phyloP scores from a whole-genome alignment of 1,284 basidiomycete species.

The Tylopilus sp. region DNA sequence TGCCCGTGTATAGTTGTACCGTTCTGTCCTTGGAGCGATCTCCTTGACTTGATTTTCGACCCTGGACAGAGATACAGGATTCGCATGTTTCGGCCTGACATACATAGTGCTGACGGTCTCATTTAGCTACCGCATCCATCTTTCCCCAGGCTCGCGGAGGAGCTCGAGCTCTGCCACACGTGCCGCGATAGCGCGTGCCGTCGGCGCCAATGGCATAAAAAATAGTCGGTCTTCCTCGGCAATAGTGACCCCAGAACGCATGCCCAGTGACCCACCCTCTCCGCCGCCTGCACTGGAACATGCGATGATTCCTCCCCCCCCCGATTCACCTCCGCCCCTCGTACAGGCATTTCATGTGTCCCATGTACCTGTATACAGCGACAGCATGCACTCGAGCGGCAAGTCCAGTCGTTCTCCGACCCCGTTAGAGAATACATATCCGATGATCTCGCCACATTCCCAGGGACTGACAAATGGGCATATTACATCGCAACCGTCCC shows the following conservation, averaged over 20 bases:
- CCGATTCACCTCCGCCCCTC: slow-evolving; percentile 41
- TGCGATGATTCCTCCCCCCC: slow-evolving; percentile 34
- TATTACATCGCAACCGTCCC: slow-evolving; percentile 30
- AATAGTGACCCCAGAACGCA: slow-evolving; percentile 20
- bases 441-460: slow-evolving; percentile 32
- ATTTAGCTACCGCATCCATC: slow-evolving; percentile 63
- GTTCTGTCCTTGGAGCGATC: background rate
- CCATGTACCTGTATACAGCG: slow-evolving; percentile 31
- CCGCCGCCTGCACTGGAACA: slow-evolving; percentile 47
- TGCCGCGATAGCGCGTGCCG: slow-evolving; percentile 44
- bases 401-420: slow-evolving; percentile 41
- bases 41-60: slow-evolving; percentile 10
- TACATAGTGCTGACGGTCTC: slow-evolving; percentile 13
- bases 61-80: slow-evolving; percentile 8
- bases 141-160: slow-evolving; percentile 64
- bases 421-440: slow-evolving; percentile 40
- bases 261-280: slow-evolving; percentile 34
- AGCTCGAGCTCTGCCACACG: slow-evolving; percentile 49
- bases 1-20: background rate
- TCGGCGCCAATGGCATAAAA: slow-evolving; percentile 31
- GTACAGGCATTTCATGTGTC: slow-evolving; percentile 38
- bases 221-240: slow-evolving; percentile 22
- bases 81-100: slow-evolving; percentile 12
- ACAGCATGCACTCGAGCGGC: slow-evolving; percentile 36
- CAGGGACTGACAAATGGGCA: slow-evolving; percentile 27